Evolutionary conservation across 345 rosid genomes (phyloP).

Genomic region (Brassica incana): DNA sequence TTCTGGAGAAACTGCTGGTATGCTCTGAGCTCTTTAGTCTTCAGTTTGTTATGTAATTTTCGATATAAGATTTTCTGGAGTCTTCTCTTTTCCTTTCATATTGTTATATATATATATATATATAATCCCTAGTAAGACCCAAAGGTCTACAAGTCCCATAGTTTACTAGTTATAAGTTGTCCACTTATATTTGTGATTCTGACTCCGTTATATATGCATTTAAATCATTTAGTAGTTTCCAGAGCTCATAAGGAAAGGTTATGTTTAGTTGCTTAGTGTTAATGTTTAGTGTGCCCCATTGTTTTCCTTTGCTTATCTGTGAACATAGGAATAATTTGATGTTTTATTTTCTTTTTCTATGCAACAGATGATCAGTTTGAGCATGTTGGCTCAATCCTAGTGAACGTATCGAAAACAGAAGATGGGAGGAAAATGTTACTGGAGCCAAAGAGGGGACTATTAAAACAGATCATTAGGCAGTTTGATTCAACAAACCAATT

Average conservation of each 20-base stretch:
- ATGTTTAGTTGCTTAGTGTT: background rate
- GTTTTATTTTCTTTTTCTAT: background rate
- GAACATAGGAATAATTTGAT: background rate
- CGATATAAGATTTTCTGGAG: background rate
- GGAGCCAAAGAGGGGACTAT: constrained; percentile 74
- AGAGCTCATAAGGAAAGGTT: background rate
- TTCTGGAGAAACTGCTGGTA: constrained; percentile 56
- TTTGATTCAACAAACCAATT: constrained; percentile 66
- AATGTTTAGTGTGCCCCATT: background rate
- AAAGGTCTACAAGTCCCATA: background rate
- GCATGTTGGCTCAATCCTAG: constrained; percentile 89
- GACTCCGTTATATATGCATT: background rate
- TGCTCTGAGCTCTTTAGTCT: constrained; percentile 15
- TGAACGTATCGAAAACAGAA: constrained; percentile 84
- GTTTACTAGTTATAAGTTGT: background rate
- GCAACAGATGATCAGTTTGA: constrained; percentile 82
- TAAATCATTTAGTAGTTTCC: background rate
- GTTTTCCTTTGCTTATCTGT: background rate
- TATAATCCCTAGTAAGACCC: background rate
- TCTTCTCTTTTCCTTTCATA: background rate
- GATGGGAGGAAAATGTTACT: constrained; percentile 73
- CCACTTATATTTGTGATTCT: background rate
- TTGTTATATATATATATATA: background rate
- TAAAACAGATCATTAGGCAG: constrained; percentile 83
- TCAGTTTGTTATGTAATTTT: background rate